Conservation (phyloP, 2,329 filamentous ascomycete species). For the Blastomyces emzantsi region DNA sequence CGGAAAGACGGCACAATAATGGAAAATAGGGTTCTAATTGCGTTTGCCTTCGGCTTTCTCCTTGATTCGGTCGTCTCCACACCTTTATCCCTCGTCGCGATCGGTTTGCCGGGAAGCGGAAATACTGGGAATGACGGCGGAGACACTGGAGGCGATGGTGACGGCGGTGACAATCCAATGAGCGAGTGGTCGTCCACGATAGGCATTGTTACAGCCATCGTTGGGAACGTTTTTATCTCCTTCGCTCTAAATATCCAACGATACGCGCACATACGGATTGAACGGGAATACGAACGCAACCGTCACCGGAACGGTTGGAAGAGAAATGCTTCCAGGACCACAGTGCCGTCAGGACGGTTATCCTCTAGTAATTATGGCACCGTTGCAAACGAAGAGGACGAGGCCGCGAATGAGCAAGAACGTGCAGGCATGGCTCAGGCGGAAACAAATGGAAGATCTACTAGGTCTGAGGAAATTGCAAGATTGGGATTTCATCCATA, state of each 20-base stretch:
- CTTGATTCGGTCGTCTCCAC: slow-evolving; percentile 7
- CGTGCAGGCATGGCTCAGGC: background rate
- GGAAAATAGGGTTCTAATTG: slow-evolving; percentile 5
- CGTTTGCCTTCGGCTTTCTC: slow-evolving; percentile 9
- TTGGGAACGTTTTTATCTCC: slow-evolving; percentile 88
- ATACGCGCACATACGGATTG: slow-evolving; percentile 82
- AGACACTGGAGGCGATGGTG: background rate
- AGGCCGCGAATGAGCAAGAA: background rate
- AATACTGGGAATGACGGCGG: background rate
- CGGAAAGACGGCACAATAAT: background rate
- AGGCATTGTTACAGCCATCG: slow-evolving; percentile 85
- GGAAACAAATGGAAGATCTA: slow-evolving; percentile 14
- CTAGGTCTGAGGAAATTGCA: slow-evolving; percentile 3
- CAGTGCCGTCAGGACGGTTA: background rate
- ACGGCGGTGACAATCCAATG: slow-evolving; percentile 11
- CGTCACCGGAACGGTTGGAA: slow-evolving; percentile 48
- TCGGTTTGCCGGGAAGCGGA: background rate
- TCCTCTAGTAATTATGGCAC: slow-evolving; percentile 38
- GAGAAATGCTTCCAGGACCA: slow-evolving; percentile 26
- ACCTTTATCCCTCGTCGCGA: slow-evolving; percentile 5
- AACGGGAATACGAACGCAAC: slow-evolving; percentile 56
- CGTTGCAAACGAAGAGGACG: slow-evolving; percentile 13
- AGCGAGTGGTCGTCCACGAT: slow-evolving; percentile 65
- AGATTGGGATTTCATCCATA: background rate
- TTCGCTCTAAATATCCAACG: slow-evolving; percentile 93